Percentiles rank a stretch among this genome's conserved stretches.
phyloP scores from a whole-genome alignment of 495 filamentous ascomycete genomes.

The Massariosphaeria phaeospora region DNA sequence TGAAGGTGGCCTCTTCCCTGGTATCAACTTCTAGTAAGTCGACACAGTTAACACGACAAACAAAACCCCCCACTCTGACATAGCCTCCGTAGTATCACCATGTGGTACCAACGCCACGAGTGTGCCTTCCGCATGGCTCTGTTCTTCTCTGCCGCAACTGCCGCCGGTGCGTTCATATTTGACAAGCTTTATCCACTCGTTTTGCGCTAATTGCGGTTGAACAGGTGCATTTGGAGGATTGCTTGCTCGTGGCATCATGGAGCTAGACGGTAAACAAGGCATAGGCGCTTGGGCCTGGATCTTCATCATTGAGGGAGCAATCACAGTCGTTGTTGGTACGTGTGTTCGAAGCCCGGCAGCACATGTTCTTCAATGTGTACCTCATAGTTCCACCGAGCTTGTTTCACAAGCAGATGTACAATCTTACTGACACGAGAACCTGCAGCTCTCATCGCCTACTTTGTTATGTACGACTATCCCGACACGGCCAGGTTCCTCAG shows the following conservation, averaged over 20 bases:
- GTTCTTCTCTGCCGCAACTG: conserved; percentile 43
- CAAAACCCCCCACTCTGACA: background rate
- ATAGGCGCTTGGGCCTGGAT: conserved; percentile 34
- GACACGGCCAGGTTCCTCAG: conserved; percentile 32
- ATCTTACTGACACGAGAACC: conserved; percentile 14
- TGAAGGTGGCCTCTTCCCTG: conserved; percentile 39
- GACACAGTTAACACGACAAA: background rate
- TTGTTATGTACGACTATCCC: conserved; percentile 35
- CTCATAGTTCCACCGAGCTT: background rate
- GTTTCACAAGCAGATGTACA: background rate
- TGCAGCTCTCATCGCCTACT: conserved; percentile 30
- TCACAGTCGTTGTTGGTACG: conserved; percentile 33
- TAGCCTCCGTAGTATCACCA: conserved; percentile 22
- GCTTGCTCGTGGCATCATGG: conserved; percentile 32
- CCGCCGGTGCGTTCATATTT: conserved; percentile 41
- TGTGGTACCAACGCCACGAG: conserved; percentile 36
- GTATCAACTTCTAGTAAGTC: conserved; percentile 36
- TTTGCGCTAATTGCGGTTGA: background rate
- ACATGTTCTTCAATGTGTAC: conserved; percentile 6
- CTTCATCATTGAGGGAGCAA: conserved; percentile 37
- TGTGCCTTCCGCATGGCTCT: conserved; percentile 30
- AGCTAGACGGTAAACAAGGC: conserved; percentile 26
- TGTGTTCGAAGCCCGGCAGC: background rate
- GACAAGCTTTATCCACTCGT: background rate
- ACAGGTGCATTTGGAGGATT: conserved; percentile 28